phyloP scores from a whole-genome alignment of 805 yeast species.

The Isabelozyma pseudorhagii region DNA sequence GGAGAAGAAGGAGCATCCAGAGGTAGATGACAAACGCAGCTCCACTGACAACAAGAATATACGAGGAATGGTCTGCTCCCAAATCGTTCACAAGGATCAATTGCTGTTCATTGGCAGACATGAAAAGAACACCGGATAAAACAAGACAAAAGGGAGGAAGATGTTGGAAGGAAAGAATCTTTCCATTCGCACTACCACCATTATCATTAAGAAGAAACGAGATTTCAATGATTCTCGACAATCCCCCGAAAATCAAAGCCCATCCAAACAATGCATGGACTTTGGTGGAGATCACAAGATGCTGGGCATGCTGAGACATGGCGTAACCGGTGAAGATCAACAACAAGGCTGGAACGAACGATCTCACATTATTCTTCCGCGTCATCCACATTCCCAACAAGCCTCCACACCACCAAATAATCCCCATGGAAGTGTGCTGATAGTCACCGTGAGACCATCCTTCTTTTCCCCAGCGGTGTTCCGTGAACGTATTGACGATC shows the following conservation, averaged over 20 bases:
- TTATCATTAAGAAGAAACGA: conserved; percentile 70
- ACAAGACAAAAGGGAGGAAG: conserved; percentile 80
- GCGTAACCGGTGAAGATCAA: conserved; percentile 90
- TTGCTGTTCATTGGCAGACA: conserved; percentile 94
- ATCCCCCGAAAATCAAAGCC: conserved; percentile 76
- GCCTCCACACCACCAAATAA: conserved; percentile 96
- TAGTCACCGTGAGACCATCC: conserved; percentile 91
- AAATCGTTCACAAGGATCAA: conserved; percentile 63
- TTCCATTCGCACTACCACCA: conserved; percentile 35
- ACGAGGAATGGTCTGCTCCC: conserved; percentile 84
- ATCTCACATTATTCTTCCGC: conserved; percentile 52
- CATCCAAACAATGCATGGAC: conserved; percentile 87
- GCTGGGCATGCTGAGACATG: conserved; percentile 87
- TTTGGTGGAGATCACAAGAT: conserved; percentile 71
- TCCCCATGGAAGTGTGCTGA: conserved; percentile 96
- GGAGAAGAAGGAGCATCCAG: conserved; percentile 60
- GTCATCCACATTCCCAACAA: conserved; percentile 77
- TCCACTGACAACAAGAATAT: conserved; percentile 65
- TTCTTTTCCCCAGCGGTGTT: conserved; percentile 90
- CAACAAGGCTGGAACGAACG: conserved; percentile 77
- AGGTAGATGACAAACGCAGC: conserved; percentile 71
- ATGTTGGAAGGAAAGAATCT: conserved; percentile 73
- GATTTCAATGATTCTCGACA: conserved; percentile 73
- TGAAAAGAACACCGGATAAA: conserved; percentile 76
- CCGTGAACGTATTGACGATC: conserved; percentile 90